A percentile compares a stretch with the other conserved stretches of the same genome.
phyloP scores from a whole-genome alignment of 768 basidiomycete genomes.

The Kwoniella sp. region DNA sequence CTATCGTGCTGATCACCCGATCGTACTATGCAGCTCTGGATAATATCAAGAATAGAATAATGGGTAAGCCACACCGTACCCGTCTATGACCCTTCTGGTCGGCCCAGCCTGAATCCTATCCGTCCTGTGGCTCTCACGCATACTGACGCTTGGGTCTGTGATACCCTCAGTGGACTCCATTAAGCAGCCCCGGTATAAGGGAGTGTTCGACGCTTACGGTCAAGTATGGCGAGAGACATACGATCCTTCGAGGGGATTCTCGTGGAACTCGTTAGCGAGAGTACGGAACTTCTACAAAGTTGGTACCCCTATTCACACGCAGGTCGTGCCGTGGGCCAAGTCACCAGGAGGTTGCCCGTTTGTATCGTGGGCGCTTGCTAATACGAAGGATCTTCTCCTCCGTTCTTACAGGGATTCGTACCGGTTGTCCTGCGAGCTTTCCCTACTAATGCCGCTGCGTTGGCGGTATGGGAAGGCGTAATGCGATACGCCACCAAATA shows the following conservation, averaged over 20 bases:
- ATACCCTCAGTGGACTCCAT: conserved; percentile 43
- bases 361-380: neutral
- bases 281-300: conserved; percentile 52
- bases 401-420: conserved; percentile 65
- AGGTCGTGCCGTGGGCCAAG: neutral
- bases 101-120: no score
- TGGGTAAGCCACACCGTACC: conserved; percentile 57
- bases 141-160: neutral
- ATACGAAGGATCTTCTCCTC: conserved; percentile 14
- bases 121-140: neutral
- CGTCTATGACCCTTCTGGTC: no score
- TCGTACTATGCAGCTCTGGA: conserved; percentile 61
- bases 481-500: conserved; percentile 65
- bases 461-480: conserved; percentile 76
- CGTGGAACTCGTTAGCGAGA: conserved; percentile 45
- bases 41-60: conserved; percentile 70
- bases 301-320: neutral
- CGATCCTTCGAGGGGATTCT: conserved; percentile 37
- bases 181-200: conserved; percentile 56
- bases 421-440: conserved; percentile 73
- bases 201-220: conserved; percentile 61
- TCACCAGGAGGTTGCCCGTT: no score
- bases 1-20: no score
- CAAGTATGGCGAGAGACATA: conserved; percentile 64
- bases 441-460: conserved; percentile 75